A percentile compares a stretch with the other conserved stretches of the same genome.
Evolutionary conservation across 2,329 filamentous ascomycete genomes (phyloP).

Genomic region (Fusarium sp.): DNA sequence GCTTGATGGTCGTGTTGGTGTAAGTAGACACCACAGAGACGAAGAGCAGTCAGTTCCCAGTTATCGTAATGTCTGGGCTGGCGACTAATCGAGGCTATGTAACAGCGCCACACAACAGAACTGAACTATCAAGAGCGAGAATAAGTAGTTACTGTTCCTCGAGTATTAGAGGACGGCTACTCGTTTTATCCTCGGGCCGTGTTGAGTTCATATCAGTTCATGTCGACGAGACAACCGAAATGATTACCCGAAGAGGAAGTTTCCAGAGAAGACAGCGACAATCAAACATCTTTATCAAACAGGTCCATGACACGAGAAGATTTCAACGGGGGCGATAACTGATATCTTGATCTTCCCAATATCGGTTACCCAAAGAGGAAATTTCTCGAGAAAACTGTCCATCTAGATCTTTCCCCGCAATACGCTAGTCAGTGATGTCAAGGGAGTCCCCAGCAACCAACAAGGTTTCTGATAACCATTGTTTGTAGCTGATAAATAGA

Average conservation of each 20-base stretch:
- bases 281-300: constrained; percentile 1
- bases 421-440: neutral
- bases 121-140: neutral
- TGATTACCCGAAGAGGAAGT: neutral
- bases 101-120: neutral
- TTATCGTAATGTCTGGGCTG: neutral
- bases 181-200: constrained; percentile 30
- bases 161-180: constrained; percentile 21
- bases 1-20: too few species aligned
- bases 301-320: neutral
- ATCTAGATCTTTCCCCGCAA: constrained; percentile 22
- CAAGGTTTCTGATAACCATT: neutral
- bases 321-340: neutral
- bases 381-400: constrained; percentile 4
- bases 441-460: neutral
- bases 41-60: neutral
- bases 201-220: neutral
- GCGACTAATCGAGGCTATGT: neutral
- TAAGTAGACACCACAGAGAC: too few species aligned
- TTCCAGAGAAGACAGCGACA: neutral
- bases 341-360: neutral
- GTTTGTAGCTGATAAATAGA: neutral
- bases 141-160: neutral
- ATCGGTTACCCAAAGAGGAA: neutral
- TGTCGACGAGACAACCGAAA: neutral